Base-by-base conservation (phyloP, 78 protist species). In the Dictyostelium capitatum region DNA sequence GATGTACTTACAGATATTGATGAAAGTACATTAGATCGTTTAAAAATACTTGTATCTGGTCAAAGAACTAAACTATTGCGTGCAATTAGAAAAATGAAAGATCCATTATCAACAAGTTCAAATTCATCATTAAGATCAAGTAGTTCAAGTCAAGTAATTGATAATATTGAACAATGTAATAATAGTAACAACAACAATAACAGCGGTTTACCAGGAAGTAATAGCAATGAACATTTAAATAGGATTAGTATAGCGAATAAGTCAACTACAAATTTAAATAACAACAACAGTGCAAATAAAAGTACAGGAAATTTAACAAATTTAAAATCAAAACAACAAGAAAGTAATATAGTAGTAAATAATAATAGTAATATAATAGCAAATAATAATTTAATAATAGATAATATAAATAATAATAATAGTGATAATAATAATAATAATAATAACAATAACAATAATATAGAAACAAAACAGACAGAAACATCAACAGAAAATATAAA, bases 1-100 rank as follows among this genome's bases (percentile, higher is more conserved):
- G 93, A 87, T 87, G 93, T 78, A n/a, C 3, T 87, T 1, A 28
- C 93, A 12, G 93, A 87, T 64, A 78, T 87, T 9, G 83, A 87
- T 51, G 93, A 87, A n/a, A 15, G 78, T 23, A 87, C 93, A 74
- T 51, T 87, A 10, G 93, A 87, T 50, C 48, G 25, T 32, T 67
- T 67, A 67, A 62, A 62, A 25, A 62, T 85, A 4, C 48, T 78
- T 57, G 83, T 75, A 3, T 28, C 83, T 14, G 93, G 84, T 51
- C 93, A 87, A 74, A 74, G 84, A 87, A 64, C 85, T n/a, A 87
- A 87, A 37, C 28, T 87, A 48, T 65, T 78, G 32, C 47, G 80
- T 50, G 84, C 93, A 15, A 54, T 87, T 2, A 74, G 43, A 43
- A 87, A 77, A 64, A 30, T 87, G 46, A 74, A 77, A 77, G n/a